Conservation (phyloP, 148 eudicot genomes). For the Fagopyrum tataricum region DNA sequence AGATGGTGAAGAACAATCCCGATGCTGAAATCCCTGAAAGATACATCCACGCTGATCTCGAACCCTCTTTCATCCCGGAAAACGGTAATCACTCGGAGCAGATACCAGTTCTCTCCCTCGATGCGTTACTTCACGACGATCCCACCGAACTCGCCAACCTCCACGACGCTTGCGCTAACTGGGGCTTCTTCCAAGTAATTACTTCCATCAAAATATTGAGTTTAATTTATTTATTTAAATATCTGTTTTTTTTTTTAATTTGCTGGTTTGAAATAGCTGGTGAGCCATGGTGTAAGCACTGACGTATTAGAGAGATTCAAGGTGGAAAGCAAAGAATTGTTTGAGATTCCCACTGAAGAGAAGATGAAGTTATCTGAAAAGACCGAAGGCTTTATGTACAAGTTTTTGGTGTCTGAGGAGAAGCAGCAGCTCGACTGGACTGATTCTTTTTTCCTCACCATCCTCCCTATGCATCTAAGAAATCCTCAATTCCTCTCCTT, state of each 20-base stretch:
- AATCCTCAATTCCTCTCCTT: conserved; percentile 19
- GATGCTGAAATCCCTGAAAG: neutral
- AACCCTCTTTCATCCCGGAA: neutral
- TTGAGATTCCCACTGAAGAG: conserved; percentile 26
- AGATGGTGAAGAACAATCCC: conserved; percentile 7
- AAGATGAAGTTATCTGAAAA: conserved; percentile 24
- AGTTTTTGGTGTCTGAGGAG: conserved; percentile 29
- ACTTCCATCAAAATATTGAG: no score
- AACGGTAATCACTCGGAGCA: neutral
- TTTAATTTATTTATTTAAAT: neutral
- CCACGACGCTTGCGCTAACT: conserved; percentile 23
- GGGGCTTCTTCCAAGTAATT: conserved; percentile 35
- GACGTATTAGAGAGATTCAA: neutral
- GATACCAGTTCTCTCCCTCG: conserved; percentile 23
- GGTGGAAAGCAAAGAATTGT: conserved; percentile 9
- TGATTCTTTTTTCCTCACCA: conserved; percentile 21
- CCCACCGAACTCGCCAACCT: conserved; percentile 16
- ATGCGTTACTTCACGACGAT: conserved; percentile 18
- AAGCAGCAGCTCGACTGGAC: conserved; percentile 36
- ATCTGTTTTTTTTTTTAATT: no score
- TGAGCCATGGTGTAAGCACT: neutral
- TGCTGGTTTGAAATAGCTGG: neutral
- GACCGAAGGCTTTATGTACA: conserved; percentile 26
- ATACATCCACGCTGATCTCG: conserved; percentile 5
- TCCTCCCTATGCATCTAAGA: conserved; percentile 20